Evolutionary conservation across 2,329 filamentous ascomycete species (phyloP), one percentile per base, ranked within the genome.

Genomic region (Dactylonectria macrodidyma): DNA sequence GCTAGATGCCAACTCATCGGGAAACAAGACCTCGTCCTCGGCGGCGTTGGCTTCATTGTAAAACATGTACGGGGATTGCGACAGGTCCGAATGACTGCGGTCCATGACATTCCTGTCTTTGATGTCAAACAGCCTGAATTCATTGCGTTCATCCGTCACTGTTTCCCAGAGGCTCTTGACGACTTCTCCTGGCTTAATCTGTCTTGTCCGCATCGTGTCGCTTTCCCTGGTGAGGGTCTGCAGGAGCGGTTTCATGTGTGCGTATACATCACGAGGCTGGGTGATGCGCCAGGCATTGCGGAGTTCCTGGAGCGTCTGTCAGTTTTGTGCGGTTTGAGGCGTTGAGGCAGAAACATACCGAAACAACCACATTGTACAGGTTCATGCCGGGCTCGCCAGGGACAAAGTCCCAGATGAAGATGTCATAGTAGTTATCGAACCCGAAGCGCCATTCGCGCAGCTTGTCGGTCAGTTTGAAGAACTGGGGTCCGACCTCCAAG

Each of bases 351-450:
- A 24, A 33, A 60, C 65, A 5, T 54, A 75, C 76, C 19, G 61
- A 54, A 3, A 76, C 55, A 0, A 72, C 47, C 1, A 60, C 47
- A 41, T 77, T 77, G 36, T 74, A 78, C 33, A 71, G 50, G 0
- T 65, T 51, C 26, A 70, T 61, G 0, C 55, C 44, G 1, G 66
- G 22, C 3, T 76, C 58, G 3, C 69, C 62, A 12, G 77, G 76
- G 0, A 67, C 70, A 62, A 78, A 75, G 26, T 76, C 72, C 75
- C 76, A 78, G 34, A 78, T 72, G 24, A 67, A 77, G 22, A 78
- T 65, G 46, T 78, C 76, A 22, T 78, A 77, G 30, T 76, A 78
- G 50, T 78, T 76, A 2, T 74, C 46, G 33, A 78, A 78, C 2
- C 71, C 67, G 46, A 78, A 76, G 0, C 71, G 71, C 77, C 73